Conservation (phyloP, 2,329 filamentous ascomycete species). For the Aspergillus melleus region DNA sequence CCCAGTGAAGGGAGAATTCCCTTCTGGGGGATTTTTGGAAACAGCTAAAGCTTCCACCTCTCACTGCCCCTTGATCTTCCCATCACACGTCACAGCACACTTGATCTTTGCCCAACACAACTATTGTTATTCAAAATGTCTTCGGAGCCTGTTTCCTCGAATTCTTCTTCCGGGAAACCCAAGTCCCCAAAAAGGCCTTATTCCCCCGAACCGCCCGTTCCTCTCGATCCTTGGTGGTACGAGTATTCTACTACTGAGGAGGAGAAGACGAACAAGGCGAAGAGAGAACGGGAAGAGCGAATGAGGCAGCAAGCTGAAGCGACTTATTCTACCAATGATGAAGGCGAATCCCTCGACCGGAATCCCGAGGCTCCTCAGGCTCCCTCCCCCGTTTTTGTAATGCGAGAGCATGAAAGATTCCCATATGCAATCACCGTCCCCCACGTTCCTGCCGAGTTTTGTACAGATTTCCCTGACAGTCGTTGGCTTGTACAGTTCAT, state of each 20-base stretch:
- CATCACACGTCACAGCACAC: background rate
- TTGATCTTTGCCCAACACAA: background rate
- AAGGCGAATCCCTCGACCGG: background rate
- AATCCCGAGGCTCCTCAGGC: background rate
- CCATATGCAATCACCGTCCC: background rate
- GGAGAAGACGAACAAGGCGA: background rate
- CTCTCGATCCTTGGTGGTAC: background rate
- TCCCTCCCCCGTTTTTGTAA: background rate
- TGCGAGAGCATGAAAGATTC: background rate
- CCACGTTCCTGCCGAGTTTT: background rate
- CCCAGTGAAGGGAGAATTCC: background rate
- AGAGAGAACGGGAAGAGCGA: background rate
- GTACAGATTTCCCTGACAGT: conserved; percentile 9
- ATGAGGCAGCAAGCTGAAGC: background rate
- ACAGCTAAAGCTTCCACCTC: background rate
- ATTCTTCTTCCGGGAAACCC: background rate
- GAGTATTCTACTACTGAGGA: background rate
- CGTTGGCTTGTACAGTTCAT: conserved; percentile 69
- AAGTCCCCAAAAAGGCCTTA: background rate
- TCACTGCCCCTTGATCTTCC: background rate
- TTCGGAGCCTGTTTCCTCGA: background rate
- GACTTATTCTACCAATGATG: background rate
- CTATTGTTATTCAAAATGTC: background rate
- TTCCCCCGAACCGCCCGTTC: background rate
- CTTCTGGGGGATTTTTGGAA: background rate